phyloP scores from a whole-genome alignment of 176 grass and related monocot genomes.

The Carex kokanica region DNA sequence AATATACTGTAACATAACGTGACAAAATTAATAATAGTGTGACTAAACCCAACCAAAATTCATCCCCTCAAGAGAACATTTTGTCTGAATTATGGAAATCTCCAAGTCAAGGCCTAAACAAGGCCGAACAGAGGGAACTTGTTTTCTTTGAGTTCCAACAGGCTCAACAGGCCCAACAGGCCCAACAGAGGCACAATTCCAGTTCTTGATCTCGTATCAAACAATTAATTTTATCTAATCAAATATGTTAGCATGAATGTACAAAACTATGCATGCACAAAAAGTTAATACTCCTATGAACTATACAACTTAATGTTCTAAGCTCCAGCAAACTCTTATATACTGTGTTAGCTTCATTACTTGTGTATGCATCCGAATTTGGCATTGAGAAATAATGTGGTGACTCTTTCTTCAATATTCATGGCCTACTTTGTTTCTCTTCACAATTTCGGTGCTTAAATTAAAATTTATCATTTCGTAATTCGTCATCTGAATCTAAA shows the following conservation, averaged over 20 bases:
- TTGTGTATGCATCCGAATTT: conserved; percentile 1
- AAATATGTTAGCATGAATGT: neutral
- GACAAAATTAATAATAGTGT: no score
- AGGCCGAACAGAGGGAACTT: no score
- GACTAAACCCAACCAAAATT: no score
- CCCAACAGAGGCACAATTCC: no score
- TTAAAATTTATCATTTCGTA: neutral
- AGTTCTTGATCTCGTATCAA: neutral
- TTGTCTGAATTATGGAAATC: no score
- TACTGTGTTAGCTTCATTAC: conserved; percentile 5
- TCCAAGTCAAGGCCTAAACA: no score
- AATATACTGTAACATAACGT: no score
- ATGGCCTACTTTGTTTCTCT: neutral
- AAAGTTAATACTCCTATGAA: neutral
- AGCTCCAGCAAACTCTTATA: neutral
- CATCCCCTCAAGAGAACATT: no score
- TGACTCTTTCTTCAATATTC: neutral
- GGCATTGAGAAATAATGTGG: neutral
- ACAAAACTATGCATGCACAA: neutral
- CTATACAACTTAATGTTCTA: neutral
- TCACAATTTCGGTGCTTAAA: neutral
- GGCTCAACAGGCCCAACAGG: no score
- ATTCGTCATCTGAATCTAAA: conserved; percentile 17
- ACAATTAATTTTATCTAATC: neutral
- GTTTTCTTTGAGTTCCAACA: no score